These are phyloP conservation scores for Tetrapisispora arboricola DNA, from an alignment of 805 yeast genomes.

Conservation along the genomic window DNA sequence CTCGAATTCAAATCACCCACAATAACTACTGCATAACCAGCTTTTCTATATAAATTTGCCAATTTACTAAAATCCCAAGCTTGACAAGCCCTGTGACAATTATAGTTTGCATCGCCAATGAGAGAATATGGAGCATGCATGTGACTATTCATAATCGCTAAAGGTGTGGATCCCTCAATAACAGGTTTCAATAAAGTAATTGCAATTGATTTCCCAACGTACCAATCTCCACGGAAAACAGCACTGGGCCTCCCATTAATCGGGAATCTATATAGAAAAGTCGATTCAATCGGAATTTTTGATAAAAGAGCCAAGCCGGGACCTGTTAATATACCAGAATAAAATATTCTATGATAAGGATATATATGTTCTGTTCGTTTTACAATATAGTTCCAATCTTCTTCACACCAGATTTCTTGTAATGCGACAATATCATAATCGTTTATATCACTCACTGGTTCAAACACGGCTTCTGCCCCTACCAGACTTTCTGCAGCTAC, in stretches of 20 bases:
- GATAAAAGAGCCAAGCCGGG: slow-evolving; percentile 87
- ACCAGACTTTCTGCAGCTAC: slow-evolving; percentile 9
- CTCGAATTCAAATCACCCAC: slow-evolving; percentile 90
- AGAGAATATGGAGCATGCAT: slow-evolving; percentile 93
- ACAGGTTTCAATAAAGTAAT: slow-evolving; percentile 56
- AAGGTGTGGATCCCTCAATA: slow-evolving; percentile 36
- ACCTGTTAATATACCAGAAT: slow-evolving; percentile 79
- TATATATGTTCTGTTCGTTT: slow-evolving; percentile 35
- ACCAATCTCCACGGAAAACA: slow-evolving; percentile 92
- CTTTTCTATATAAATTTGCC: slow-evolving; percentile 46
- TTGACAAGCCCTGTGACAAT: slow-evolving; percentile 85
- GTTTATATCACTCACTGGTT: too few relatives aligned
- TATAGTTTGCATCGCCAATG: slow-evolving; percentile 79
- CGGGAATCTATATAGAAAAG: slow-evolving; percentile 77
- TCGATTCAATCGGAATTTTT: slow-evolving; percentile 67
- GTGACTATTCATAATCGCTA: slow-evolving; percentile 83
- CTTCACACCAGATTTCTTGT: slow-evolving; percentile 90
- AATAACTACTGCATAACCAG: slow-evolving; percentile 77
- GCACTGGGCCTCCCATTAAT: slow-evolving; percentile 93
- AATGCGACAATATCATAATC: slow-evolving; percentile 58
- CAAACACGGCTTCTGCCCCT: slow-evolving; percentile 6
- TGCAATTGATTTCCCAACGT: slow-evolving; percentile 84
- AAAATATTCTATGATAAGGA: slow-evolving; percentile 61
- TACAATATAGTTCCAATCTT: slow-evolving; percentile 66
- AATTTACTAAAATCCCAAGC: slow-evolving; percentile 89